These are phyloP conservation scores for Solanum chmielewskii DNA, from an alignment of 257 asterid genomes.

Conservation along the genomic window DNA sequence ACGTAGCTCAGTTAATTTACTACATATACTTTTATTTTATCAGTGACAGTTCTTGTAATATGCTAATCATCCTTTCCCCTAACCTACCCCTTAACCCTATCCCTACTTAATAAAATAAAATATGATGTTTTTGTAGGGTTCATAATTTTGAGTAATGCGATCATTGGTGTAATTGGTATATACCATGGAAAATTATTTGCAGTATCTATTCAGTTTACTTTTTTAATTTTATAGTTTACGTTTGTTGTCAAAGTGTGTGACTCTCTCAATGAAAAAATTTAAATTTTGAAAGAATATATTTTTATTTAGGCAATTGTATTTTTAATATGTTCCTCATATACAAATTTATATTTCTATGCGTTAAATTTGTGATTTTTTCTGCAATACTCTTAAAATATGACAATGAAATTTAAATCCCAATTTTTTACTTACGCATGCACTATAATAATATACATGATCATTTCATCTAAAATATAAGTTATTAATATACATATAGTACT, in stretches of 20 bases:
- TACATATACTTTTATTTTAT: background rate
- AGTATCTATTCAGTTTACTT: background rate
- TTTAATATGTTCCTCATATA: too few species aligned
- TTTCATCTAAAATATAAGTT: background rate
- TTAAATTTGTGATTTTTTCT: background rate
- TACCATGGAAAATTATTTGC: background rate
- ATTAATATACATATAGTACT: background rate
- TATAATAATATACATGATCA: background rate
- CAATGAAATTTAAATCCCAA: background rate
- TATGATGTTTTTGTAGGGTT: background rate
- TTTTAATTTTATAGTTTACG: background rate
- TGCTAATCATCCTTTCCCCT: background rate
- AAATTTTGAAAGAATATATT: background rate
- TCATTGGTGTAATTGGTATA: background rate
- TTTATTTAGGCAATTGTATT: background rate
- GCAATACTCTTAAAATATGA: background rate
- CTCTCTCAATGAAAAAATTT: background rate
- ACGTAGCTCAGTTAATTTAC: background rate
- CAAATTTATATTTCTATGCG: background rate
- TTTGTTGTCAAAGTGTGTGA: background rate
- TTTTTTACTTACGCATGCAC: background rate
- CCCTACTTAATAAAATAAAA: too few species aligned
- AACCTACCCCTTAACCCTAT: background rate
- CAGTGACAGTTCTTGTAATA: too few species aligned
- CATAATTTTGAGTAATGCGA: background rate